Conservation (phyloP, 2,329 filamentous ascomycete genomes). For the Cercospora zeae-maydis region DNA sequence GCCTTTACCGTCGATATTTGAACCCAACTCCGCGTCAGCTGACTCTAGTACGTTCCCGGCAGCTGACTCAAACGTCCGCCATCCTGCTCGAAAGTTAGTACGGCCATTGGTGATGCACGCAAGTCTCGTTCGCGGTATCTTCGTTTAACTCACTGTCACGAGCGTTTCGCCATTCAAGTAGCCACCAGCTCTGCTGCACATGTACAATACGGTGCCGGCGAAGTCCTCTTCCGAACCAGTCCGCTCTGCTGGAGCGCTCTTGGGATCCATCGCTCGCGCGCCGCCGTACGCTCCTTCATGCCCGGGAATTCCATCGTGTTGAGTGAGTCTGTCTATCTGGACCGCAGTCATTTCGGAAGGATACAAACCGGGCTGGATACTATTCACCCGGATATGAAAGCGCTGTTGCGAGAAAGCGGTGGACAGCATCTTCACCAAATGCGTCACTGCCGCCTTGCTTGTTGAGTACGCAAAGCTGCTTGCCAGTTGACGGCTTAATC, state of each 20-base stretch:
- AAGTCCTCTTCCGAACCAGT: conserved; percentile 62
- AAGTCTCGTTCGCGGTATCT: not conserved
- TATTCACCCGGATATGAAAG: conserved; percentile 48
- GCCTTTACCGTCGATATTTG: not conserved
- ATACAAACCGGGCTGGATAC: conserved; percentile 44
- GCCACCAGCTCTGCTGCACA: conserved; percentile 61
- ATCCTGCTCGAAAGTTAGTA: not conserved
- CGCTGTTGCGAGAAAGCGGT: conserved; percentile 41
- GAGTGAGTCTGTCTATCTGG: conserved; percentile 19
- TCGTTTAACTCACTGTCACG: conserved; percentile 49
- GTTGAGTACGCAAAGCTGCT: conserved; percentile 45
- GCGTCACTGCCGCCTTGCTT: conserved; percentile 48
- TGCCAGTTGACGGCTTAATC: conserved; percentile 37
- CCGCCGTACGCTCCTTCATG: conserved; percentile 38
- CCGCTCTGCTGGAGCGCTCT: conserved; percentile 55
- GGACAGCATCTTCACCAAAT: conserved; percentile 50
- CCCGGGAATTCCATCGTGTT: conserved; percentile 22
- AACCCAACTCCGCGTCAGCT: not conserved
- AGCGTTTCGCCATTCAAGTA: conserved; percentile 64
- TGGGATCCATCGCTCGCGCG: conserved; percentile 51
- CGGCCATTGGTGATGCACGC: too few relatives aligned
- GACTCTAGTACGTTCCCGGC: conserved; percentile 51
- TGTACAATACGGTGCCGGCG: conserved; percentile 61
- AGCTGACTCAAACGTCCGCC: conserved; percentile 33
- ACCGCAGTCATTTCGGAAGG: conserved; percentile 32